Evolutionary conservation across 768 basidiomycete species (phyloP).

Genomic region (Leccinellum albellum): DNA sequence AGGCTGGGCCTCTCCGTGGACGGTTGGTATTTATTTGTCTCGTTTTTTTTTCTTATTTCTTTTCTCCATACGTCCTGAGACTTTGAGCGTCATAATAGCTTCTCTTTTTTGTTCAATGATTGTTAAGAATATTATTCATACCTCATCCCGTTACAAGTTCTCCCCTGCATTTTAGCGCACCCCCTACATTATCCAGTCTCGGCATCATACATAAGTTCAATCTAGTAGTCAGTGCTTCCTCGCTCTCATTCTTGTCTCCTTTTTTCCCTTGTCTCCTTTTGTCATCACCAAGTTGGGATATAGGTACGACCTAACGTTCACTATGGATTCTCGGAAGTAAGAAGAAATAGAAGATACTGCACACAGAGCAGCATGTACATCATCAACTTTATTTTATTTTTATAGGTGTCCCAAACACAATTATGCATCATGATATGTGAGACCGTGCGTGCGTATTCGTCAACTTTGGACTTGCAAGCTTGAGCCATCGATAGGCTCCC

Average conservation of each 20-base stretch:
- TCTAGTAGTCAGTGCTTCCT: constrained; percentile 20
- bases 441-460: no score
- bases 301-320: constrained; percentile 8
- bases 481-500: no score
- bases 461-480: background rate
- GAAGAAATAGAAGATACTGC: constrained; percentile 6
- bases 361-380: constrained; percentile 3
- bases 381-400: background rate
- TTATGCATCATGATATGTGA: background rate
- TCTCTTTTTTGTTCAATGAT: constrained; percentile 7
- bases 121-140: constrained; percentile 14
- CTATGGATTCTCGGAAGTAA: constrained; percentile 10
- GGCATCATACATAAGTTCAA: constrained; percentile 26
- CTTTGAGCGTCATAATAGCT: background rate
- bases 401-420: background rate
- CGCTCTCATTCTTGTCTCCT: background rate
- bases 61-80: background rate
- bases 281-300: constrained; percentile 16
- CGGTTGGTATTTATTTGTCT: constrained; percentile 9
- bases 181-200: constrained; percentile 26
- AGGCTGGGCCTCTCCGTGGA: constrained; percentile 29
- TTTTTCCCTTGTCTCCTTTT: background rate
- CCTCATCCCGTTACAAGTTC: constrained; percentile 6
- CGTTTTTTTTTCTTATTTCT: background rate
- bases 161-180: constrained; percentile 19